Evolutionary conservation across 352 stramenopile species (phyloP).

Genomic region (Phytophthora colocasiae): DNA sequence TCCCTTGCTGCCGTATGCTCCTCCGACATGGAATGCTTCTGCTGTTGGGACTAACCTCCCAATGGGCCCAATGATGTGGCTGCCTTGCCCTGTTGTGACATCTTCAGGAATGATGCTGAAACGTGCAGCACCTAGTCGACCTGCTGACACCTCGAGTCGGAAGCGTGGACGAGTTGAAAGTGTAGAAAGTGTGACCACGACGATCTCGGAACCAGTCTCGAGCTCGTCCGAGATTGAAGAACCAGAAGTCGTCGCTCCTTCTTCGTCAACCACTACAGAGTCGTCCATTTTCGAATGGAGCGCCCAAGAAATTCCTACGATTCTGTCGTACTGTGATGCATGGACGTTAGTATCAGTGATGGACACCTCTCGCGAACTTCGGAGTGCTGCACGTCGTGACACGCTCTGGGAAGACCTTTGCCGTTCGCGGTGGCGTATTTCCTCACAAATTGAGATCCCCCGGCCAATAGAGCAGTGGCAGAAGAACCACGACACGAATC

Average conservation of each 20-base stretch:
- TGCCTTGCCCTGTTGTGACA: conserved; percentile 45
- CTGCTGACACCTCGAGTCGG: conserved; percentile 8
- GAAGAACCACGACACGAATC: conserved; percentile 44
- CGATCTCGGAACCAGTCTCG: conserved; percentile 12
- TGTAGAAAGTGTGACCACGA: conserved; percentile 17
- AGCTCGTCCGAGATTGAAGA: conserved; percentile 10
- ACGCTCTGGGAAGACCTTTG: conserved; percentile 49
- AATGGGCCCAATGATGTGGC: conserved; percentile 48
- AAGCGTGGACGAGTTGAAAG: conserved; percentile 29
- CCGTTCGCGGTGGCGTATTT: conserved; percentile 41
- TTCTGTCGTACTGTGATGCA: conserved; percentile 60
- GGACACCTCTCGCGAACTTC: conserved; percentile 43
- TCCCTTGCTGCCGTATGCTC: conserved; percentile 35
- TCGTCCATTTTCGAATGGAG: conserved; percentile 41
- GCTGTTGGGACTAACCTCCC: conserved; percentile 24
- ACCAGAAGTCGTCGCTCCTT: neutral
- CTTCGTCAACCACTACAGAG: neutral
- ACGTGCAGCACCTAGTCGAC: conserved; percentile 17
- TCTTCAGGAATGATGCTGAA: conserved; percentile 25
- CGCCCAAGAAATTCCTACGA: conserved; percentile 47
- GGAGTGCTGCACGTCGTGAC: conserved; percentile 15
- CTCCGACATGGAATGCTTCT: conserved; percentile 27
- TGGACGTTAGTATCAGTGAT: conserved; percentile 53
- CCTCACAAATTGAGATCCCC: conserved; percentile 5
- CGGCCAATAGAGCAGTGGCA: conserved; percentile 39